Conservation (phyloP, 2,329 filamentous ascomycete genomes). For the Paecilomyces formosus region DNA sequence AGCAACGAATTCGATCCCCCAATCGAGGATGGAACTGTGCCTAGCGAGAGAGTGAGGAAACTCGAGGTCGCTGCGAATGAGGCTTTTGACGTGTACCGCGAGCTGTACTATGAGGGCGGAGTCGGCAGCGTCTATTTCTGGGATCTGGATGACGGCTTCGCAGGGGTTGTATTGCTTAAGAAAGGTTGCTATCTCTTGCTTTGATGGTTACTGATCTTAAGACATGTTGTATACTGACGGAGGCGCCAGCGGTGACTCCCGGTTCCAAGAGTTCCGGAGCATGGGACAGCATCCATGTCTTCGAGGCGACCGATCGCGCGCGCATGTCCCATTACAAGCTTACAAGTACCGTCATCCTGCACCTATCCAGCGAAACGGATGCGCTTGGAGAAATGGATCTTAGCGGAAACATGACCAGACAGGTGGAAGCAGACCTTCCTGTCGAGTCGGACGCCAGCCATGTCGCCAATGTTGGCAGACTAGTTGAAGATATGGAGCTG, state of each 20-base stretch:
- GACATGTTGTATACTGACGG: not conserved
- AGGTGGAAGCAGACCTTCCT: slow-evolving; percentile 84
- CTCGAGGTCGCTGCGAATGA: slow-evolving; percentile 94
- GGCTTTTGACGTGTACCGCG: slow-evolving; percentile 92
- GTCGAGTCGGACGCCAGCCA: slow-evolving; percentile 88
- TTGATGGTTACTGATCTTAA: not conserved
- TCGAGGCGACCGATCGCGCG: slow-evolving; percentile 89
- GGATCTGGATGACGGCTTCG: slow-evolving; percentile 97
- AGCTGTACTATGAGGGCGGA: slow-evolving; percentile 87
- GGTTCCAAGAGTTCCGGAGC: slow-evolving; percentile 64
- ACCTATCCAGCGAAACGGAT: slow-evolving; percentile 62
- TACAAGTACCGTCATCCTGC: slow-evolving; percentile 91
- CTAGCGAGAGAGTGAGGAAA: slow-evolving; percentile 81
- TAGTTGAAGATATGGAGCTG: slow-evolving; percentile 99
- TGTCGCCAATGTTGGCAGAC: slow-evolving; percentile 85
- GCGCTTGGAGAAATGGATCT: slow-evolving; percentile 80
- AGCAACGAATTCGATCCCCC: slow-evolving; percentile 96
- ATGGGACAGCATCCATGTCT: slow-evolving; percentile 98
- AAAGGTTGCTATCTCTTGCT: slow-evolving; percentile 55
- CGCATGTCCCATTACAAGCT: slow-evolving; percentile 95
- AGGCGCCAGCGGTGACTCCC: slow-evolving; percentile 54
- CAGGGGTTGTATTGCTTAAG: slow-evolving; percentile 90
- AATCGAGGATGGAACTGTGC: slow-evolving; percentile 77
- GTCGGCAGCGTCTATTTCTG: slow-evolving; percentile 96
- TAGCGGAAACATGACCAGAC: slow-evolving; percentile 94